A percentile compares a stretch with the other conserved stretches of the same genome.
Conservation (phyloP, 768 basidiomycete species). For the Auriscalpium orientale region DNA sequence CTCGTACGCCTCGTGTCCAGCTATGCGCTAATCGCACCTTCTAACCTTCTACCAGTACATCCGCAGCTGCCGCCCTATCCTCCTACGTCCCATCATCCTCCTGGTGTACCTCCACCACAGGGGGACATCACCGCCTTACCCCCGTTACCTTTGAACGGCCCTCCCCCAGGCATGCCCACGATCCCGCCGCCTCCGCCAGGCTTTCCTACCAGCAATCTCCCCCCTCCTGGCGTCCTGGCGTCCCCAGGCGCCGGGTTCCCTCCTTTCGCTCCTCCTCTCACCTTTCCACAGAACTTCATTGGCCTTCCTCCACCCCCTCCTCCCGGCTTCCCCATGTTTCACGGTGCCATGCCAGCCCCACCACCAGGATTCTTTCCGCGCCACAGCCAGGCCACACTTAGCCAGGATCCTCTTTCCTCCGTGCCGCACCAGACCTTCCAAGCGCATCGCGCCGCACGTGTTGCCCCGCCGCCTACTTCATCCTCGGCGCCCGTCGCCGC, state of each 20-base stretch:
- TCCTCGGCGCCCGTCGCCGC: constrained; percentile 23
- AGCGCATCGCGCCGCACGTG: constrained; percentile 48
- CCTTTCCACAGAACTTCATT: constrained; percentile 4
- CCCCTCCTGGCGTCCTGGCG: background rate
- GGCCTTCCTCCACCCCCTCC: constrained; percentile 18
- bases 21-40: constrained; percentile 6
- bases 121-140: background rate
- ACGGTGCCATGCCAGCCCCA: constrained; percentile 10
- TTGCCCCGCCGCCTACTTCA: constrained; percentile 18
- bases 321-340: constrained; percentile 17
- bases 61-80: constrained; percentile 15
- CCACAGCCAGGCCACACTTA: constrained; percentile 40
- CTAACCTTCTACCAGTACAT: constrained; percentile 18
- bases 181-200: constrained; percentile 6
- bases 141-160: constrained; percentile 12
- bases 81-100: constrained; percentile 2
- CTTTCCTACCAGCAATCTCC: constrained; percentile 1
- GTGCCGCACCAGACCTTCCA: constrained; percentile 76
- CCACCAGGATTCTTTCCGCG: constrained; percentile 54
- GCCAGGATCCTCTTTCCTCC: constrained; percentile 73
- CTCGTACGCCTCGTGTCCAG: constrained; percentile 13
- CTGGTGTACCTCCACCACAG: background rate
- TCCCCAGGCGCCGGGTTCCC: background rate
- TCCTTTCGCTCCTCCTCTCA: constrained; percentile 21
- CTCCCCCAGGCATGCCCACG: constrained; percentile 11